A percentile compares a stretch with the other conserved stretches of the same genome.
phyloP scores from a whole-genome alignment of 2,329 filamentous ascomycete species.

The Ascochyta viciae-villosae region DNA sequence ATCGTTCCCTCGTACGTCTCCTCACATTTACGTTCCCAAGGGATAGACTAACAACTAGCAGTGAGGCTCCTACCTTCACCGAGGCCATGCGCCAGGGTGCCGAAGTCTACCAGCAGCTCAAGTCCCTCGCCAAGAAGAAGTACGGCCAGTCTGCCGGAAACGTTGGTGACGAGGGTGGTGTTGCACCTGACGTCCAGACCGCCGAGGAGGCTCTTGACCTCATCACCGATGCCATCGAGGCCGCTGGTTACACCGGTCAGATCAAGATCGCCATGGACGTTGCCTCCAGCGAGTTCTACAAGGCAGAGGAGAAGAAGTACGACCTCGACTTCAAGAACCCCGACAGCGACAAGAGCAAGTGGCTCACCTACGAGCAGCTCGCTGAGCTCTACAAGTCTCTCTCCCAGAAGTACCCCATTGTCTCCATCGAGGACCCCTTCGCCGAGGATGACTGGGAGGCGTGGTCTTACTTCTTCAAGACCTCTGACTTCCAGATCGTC shows the following conservation, averaged over 20 bases:
- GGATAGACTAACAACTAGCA: constrained; percentile 45
- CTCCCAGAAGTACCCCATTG: constrained; percentile 94
- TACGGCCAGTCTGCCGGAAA: constrained; percentile 99
- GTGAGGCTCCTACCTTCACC: constrained; percentile 85
- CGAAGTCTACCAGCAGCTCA: constrained; percentile 98
- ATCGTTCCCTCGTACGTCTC: constrained; percentile 56
- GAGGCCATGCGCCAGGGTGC: constrained; percentile 96
- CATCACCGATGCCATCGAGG: constrained; percentile 91
- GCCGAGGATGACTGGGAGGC: constrained; percentile 99
- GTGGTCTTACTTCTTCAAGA: constrained; percentile 99
- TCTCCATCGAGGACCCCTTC: constrained; percentile 98
- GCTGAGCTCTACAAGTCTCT: constrained; percentile 89
- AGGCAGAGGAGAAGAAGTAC: constrained; percentile 95
- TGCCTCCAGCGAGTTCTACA: constrained; percentile 99
- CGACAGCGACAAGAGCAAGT: constrained; percentile 92
- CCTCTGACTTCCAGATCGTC: constrained; percentile 96
- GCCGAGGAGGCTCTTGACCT: constrained; percentile 95
- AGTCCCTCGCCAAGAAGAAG: constrained; percentile 97
- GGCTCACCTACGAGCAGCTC: constrained; percentile 98
- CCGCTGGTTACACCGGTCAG: constrained; percentile 93
- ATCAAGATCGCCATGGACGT: constrained; percentile 99
- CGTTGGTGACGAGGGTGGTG: constrained; percentile 99
- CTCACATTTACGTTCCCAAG: neutral
- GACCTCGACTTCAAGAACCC: constrained; percentile 99
- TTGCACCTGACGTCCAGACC: constrained; percentile 97